phyloP scores from a whole-genome alignment of 2,329 filamentous ascomycete species.

The Apiospora rasikravindrae region DNA sequence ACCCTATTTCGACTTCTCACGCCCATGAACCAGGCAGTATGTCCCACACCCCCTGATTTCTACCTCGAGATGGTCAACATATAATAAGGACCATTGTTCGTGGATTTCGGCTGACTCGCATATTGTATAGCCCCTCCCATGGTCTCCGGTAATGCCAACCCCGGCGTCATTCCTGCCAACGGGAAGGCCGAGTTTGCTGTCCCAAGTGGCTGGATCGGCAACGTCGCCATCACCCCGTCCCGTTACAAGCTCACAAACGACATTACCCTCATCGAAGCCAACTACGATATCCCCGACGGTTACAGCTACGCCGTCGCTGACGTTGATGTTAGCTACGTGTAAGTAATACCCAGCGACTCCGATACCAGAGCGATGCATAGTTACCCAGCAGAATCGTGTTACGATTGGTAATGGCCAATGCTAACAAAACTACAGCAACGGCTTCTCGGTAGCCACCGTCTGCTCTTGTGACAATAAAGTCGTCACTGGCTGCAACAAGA shows the following conservation, averaged over 20 bases:
- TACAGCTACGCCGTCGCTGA: slow-evolving; percentile 23
- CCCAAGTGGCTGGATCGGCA: slow-evolving; percentile 31
- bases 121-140: not conserved
- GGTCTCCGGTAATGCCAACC: slow-evolving; percentile 14
- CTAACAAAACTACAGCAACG: slow-evolving; percentile 22
- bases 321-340: slow-evolving; percentile 33
- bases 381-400: not conserved
- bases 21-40: slow-evolving; percentile 23
- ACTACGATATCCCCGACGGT: slow-evolving; percentile 22
- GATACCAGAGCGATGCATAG: not conserved
- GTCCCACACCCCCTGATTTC: slow-evolving; percentile 19
- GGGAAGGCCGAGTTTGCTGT: slow-evolving; percentile 24
- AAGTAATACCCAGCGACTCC: slow-evolving; percentile 16
- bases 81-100: not conserved
- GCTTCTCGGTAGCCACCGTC: slow-evolving; percentile 30
- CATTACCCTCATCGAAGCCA: slow-evolving; percentile 27
- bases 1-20: slow-evolving; percentile 27
- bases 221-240: slow-evolving; percentile 27
- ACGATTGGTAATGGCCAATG: not conserved
- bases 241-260: slow-evolving; percentile 16
- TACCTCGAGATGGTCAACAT: too few species aligned
- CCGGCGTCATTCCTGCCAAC: slow-evolving; percentile 26
- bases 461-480: slow-evolving; percentile 27
- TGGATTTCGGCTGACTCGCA: not conserved
- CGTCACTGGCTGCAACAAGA: slow-evolving; percentile 32